Evolutionary conservation across 352 stramenopile genomes (phyloP).

Genomic region (Pythium chondricola): DNA sequence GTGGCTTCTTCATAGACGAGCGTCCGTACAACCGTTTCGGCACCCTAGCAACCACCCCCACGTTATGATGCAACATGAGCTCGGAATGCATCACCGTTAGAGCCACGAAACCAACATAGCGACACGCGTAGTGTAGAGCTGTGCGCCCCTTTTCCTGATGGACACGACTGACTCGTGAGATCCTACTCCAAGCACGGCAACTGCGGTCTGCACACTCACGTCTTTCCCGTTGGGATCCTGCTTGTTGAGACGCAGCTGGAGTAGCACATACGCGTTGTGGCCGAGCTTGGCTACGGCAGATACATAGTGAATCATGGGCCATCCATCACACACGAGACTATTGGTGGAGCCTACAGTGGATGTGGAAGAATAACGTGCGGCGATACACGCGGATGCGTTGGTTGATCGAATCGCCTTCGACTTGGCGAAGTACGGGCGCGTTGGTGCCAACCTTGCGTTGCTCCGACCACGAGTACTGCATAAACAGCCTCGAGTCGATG

Average conservation of each 20-base stretch:
- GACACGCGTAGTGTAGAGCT: conserved; percentile 68
- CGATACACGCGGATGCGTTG: conserved; percentile 62
- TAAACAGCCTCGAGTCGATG: conserved; percentile 59
- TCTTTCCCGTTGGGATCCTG: conserved; percentile 76
- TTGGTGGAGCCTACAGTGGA: conserved; percentile 35
- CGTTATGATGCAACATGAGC: too few relatives aligned
- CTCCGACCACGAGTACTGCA: conserved; percentile 61
- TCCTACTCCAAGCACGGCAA: too few relatives aligned
- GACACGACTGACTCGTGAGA: not conserved
- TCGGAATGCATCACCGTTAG: too few relatives aligned
- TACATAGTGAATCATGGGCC: not conserved
- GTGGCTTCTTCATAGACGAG: conserved; percentile 68
- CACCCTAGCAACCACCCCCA: conserved; percentile 27
- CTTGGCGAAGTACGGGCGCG: conserved; percentile 57
- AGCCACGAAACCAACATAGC: conserved; percentile 44
- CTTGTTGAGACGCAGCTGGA: conserved; percentile 53
- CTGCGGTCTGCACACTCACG: conserved; percentile 29
- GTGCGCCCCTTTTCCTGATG: conserved; percentile 67
- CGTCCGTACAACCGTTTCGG: conserved; percentile 40
- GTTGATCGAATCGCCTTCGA: conserved; percentile 63
- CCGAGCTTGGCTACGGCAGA: conserved; percentile 48
- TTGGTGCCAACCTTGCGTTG: conserved; percentile 53
- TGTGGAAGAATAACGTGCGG: conserved; percentile 73
- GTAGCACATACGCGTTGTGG: conserved; percentile 53
- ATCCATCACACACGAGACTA: not conserved